Evolutionary conservation across 169 alveolate species (phyloP).

Genomic region (Eimeria sp.): DNA sequence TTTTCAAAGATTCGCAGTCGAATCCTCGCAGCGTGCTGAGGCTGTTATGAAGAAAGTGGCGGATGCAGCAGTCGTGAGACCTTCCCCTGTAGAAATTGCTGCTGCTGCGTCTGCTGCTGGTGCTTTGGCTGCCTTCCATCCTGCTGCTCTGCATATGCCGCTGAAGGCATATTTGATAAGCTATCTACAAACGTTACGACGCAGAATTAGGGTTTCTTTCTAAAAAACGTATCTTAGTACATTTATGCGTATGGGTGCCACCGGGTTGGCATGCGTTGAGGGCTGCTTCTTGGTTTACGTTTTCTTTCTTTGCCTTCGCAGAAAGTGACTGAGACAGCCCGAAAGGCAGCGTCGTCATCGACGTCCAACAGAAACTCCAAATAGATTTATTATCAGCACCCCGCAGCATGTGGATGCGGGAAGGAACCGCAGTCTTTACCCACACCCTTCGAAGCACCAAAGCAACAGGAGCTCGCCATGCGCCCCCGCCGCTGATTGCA

Average conservation of each 20-base stretch:
- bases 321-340: conserved; percentile 44
- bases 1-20: conserved; percentile 69
- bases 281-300: not conserved
- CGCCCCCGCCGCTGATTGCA: not conserved
- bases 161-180: not conserved
- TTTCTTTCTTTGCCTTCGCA: not conserved
- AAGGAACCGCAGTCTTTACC: not conserved
- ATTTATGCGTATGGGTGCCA: not conserved
- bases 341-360: conserved; percentile 13
- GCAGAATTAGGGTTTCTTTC: not conserved
- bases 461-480: not conserved
- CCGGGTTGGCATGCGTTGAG: not conserved
- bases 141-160: not conserved
- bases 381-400: not conserved
- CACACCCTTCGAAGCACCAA: not conserved
- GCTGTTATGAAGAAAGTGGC: conserved; percentile 28
- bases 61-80: conserved; percentile 49
- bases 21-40: conserved; percentile 50
- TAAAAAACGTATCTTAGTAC: not conserved
- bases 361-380: not conserved
- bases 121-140: not conserved
- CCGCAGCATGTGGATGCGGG: conserved; percentile 14
- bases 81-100: not conserved
- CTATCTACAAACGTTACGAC: too few relatives aligned
- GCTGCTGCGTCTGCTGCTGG: not conserved